phyloP scores from a whole-genome alignment of 1,284 basidiomycete species.

The Trichosporon coremiiforme region DNA sequence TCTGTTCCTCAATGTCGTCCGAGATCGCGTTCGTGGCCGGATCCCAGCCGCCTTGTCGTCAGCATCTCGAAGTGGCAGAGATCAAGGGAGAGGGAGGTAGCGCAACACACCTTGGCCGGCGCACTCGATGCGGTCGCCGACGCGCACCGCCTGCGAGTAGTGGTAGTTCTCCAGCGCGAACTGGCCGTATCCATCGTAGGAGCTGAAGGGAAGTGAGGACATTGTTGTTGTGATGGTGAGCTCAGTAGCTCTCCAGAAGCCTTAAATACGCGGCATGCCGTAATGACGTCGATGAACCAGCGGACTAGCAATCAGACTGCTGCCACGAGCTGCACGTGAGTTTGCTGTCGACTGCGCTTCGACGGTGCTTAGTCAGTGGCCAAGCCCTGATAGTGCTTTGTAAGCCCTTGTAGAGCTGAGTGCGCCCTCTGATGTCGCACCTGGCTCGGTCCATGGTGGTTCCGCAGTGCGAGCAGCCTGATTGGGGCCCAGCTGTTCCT shows the following conservation, averaged over 20 bases:
- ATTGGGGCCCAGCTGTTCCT: too few relatives aligned
- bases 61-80: background rate
- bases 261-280: background rate
- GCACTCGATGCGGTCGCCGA: slow-evolving; percentile 39
- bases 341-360: too few relatives aligned
- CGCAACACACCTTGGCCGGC: slow-evolving; percentile 37
- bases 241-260: too few relatives aligned
- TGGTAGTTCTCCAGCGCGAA: slow-evolving; percentile 10
- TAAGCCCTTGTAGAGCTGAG: too few relatives aligned
- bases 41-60: slow-evolving; percentile 37
- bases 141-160: slow-evolving; percentile 37
- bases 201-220: slow-evolving; percentile 21
- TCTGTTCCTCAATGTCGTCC: slow-evolving; percentile 36
- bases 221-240: slow-evolving; percentile 36
- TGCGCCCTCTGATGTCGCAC: too few relatives aligned
- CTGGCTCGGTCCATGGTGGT: too few relatives aligned
- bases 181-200: slow-evolving; percentile 23
- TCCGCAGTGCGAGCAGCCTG: too few relatives aligned
- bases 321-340: too few relatives aligned
- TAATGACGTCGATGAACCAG: background rate
- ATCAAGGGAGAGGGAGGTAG: background rate
- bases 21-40: slow-evolving; percentile 27
- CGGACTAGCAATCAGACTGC: too few relatives aligned
- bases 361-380: too few relatives aligned
- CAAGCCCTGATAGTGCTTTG: too few relatives aligned